Evolutionary conservation across 139 green algal species (phyloP).

Genomic region (Mychonastes homosphaera): DNA sequence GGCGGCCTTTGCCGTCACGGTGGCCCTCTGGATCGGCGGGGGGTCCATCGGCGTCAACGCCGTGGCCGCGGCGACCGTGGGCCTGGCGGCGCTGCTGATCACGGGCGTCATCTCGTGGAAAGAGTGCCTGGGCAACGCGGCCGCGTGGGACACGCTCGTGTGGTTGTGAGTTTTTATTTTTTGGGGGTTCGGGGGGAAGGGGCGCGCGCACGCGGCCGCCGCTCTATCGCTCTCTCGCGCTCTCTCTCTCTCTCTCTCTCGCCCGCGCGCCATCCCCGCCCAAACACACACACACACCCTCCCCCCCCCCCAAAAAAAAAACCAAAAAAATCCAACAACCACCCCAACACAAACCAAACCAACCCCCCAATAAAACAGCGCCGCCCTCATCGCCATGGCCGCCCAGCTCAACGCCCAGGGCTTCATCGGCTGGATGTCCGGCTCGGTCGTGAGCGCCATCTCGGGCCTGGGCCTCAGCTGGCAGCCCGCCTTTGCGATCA

Average conservation of each 20-base stretch:
- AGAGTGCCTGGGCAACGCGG: slow-evolving; percentile 37
- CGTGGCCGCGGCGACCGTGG: slow-evolving; percentile 89
- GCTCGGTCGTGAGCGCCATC: slow-evolving; percentile 71
- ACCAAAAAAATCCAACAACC: slow-evolving; percentile 39
- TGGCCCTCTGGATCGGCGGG: slow-evolving; percentile 90
- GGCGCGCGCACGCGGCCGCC: too few relatives aligned
- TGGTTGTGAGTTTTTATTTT: not conserved
- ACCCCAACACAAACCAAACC: not conserved
- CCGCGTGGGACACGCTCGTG: not conserved
- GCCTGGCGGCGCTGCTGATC: slow-evolving; percentile 88
- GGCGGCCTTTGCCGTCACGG: slow-evolving; percentile 74
- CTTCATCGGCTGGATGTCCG: slow-evolving; percentile 95
- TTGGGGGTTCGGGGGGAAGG: not conserved
- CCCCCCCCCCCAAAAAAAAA: slow-evolving; percentile 1
- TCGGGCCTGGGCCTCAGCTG: slow-evolving; percentile 76
- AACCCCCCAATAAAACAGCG: slow-evolving; percentile 54
- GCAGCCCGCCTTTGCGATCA: slow-evolving; percentile 86
- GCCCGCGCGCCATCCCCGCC: not conserved
- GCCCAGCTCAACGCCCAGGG: slow-evolving; percentile 94
- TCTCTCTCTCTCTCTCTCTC: slow-evolving; percentile 5
- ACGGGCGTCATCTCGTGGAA: slow-evolving; percentile 66
- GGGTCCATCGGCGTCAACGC: slow-evolving; percentile 76
- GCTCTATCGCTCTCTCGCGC: too few relatives aligned
- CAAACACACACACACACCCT: not conserved
- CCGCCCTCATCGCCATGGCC: slow-evolving; percentile 96